Percentiles rank a stretch among this genome's conserved stretches.
phyloP scores from a whole-genome alignment of 2,329 filamentous ascomycete genomes.

The Geosmithia flava region DNA sequence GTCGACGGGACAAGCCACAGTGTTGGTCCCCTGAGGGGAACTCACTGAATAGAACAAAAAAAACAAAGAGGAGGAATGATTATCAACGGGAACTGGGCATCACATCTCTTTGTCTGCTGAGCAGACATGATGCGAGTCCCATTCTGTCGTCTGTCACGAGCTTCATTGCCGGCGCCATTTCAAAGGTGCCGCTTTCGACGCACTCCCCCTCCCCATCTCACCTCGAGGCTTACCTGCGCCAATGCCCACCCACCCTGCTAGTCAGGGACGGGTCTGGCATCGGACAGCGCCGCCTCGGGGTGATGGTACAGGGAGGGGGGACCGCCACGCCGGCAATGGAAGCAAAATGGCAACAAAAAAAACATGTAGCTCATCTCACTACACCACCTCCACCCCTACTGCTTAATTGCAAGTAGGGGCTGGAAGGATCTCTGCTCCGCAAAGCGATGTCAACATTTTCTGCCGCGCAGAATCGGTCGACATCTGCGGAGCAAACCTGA shows the following conservation, averaged over 20 bases:
- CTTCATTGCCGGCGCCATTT: neutral
- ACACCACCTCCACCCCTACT: neutral
- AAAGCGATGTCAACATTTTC: neutral
- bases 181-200: neutral
- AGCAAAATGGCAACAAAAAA: neutral
- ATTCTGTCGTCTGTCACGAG: constrained; percentile 1
- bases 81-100: constrained; percentile 3
- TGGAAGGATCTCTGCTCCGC: no score
- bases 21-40: constrained; percentile 9
- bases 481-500: neutral
- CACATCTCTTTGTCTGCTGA: constrained; percentile 3
- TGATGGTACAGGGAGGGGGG: neutral
- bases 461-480: neutral
- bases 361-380: neutral
- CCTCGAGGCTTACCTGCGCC: neutral
- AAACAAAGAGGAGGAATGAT: neutral
- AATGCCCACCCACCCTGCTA: neutral
- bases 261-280: neutral
- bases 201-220: neutral
- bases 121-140: constrained; percentile 3
- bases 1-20: constrained; percentile 20
- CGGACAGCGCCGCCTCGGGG: neutral
- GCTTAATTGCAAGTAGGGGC: neutral
- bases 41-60: neutral
- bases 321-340: neutral